phyloP scores from a whole-genome alignment of 805 yeast genomes.

The Candida piceae region DNA sequence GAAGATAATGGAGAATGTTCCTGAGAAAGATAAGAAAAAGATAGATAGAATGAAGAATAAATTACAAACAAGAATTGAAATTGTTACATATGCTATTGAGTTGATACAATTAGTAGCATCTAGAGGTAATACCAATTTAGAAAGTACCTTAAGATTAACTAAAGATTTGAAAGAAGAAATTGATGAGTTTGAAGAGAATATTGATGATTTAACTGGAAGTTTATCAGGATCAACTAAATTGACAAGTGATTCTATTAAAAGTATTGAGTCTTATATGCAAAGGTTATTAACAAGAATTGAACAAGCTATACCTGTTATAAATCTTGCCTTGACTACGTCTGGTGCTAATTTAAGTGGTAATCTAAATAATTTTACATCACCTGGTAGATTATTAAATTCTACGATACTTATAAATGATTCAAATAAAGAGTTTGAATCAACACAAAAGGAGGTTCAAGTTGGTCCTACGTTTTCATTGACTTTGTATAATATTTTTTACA shows the following conservation, averaged over 20 bases:
- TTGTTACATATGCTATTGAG: constrained; percentile 64
- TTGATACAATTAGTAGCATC: constrained; percentile 58
- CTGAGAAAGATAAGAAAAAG: constrained; percentile 44
- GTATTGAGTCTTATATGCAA: constrained; percentile 47
- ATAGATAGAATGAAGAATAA: constrained; percentile 39
- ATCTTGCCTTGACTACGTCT: constrained; percentile 60
- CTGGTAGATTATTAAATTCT: constrained; percentile 63
- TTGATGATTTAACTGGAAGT: constrained; percentile 35
- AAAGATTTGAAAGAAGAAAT: constrained; percentile 53
- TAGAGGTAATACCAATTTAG: constrained; percentile 55
- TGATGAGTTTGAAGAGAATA: constrained; percentile 47
- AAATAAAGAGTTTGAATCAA: constrained; percentile 25
- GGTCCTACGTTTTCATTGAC: constrained; percentile 60
- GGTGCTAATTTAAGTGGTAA: constrained; percentile 55
- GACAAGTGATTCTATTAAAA: constrained; percentile 30
- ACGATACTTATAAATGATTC: constrained; percentile 39
- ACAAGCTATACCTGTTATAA: constrained; percentile 63
- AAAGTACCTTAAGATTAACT: constrained; percentile 49
- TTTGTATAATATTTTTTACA: constrained; percentile 58
- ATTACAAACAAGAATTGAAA: constrained; percentile 53
- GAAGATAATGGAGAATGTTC: constrained; percentile 47
- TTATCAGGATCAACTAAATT: constrained; percentile 17
- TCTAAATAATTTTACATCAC: constrained; percentile 48
- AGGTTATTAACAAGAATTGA: constrained; percentile 50
- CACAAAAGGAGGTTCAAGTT: constrained; percentile 29